Evolutionary conservation across 129 eudicot genomes (phyloP).

Genomic region (Centaurea solstitialis): DNA sequence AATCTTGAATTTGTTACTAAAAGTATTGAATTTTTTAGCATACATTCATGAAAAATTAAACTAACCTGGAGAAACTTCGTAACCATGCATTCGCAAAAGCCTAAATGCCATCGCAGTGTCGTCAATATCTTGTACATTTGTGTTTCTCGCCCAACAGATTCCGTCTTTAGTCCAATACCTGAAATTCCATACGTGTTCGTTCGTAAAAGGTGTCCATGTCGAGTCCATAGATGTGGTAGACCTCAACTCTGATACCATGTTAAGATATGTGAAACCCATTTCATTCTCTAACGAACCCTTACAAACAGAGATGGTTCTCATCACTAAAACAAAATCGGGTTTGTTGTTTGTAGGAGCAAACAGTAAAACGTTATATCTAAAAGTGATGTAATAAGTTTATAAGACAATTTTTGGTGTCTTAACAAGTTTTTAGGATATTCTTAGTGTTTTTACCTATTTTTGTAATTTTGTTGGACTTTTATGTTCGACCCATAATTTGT

Average conservation of each 20-base stretch:
- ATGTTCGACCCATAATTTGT: too few species aligned
- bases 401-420: too few species aligned
- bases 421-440: too few species aligned
- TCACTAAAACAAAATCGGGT: neutral
- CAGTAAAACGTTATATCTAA: neutral
- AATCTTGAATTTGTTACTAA: neutral
- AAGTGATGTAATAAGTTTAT: neutral
- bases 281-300: neutral
- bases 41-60: neutral
- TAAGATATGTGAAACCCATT: neutral
- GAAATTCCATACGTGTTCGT: neutral
- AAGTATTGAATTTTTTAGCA: neutral
- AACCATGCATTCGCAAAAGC: conserved; percentile 65
- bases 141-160: conserved; percentile 35
- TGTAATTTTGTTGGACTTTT: too few species aligned
- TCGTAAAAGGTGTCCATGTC: neutral
- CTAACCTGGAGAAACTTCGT: conserved; percentile 59
- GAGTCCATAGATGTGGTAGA: neutral
- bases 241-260: neutral
- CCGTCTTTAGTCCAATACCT: conserved; percentile 47
- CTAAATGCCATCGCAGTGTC: conserved; percentile 48
- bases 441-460: too few species aligned
- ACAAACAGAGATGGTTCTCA: neutral
- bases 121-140: conserved; percentile 36
- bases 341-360: neutral